Base-by-base conservation (phyloP, 805 yeast species). In the Candida rishiriensis region DNA sequence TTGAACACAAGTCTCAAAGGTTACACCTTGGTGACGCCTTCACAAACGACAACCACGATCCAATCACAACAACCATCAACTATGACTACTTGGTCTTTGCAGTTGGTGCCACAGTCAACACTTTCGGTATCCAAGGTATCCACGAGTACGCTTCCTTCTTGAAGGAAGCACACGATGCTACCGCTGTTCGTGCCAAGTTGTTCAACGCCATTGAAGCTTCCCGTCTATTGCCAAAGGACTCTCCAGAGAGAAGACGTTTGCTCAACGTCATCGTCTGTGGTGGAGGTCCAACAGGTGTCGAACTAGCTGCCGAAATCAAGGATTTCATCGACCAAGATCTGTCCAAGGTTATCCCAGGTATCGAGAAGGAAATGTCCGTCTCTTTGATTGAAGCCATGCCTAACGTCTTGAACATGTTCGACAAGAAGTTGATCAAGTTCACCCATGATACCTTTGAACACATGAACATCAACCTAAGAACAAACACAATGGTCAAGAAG, bases 261-360 rank as follows among this genome's bases (percentile, higher is more conserved):
- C 75, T 89, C 61, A 84, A 85, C 50, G 81, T 88, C 56, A 91
- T 90, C 49, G 95, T 90, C 50, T 95, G 91, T 51, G 97, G 97
- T 56, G 97, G 97, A 66, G 97, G 97, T 47, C 97, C 97, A 61
- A 89, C 97, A 40, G 97, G 97, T 69, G 96, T 90, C 47, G 97
- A 89, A 69, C 84, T 88, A 55, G 97, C 97, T 54, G 97, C 95
- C 58, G 97, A 90, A 69, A 71, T 90, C 56, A 93, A 86, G 71
- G 97, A 89, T 68, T 90, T 87, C 70, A 84, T 88, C 50, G 93
- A 87, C 67, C 95, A 89, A 67, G 97, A 89, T 67, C 74, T 89
- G 69, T 70, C 72, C 59, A 85, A 82, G 70, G 87, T 93, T 89
- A 83, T 86, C 70, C 97, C 97, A 37, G 83, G 76, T 59, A 78